A percentile compares a stretch with the other conserved stretches of the same genome.
These are phyloP conservation scores for Plasmodium coatneyi DNA, from an alignment of 169 alveolate species.

Conservation along the genomic window DNA sequence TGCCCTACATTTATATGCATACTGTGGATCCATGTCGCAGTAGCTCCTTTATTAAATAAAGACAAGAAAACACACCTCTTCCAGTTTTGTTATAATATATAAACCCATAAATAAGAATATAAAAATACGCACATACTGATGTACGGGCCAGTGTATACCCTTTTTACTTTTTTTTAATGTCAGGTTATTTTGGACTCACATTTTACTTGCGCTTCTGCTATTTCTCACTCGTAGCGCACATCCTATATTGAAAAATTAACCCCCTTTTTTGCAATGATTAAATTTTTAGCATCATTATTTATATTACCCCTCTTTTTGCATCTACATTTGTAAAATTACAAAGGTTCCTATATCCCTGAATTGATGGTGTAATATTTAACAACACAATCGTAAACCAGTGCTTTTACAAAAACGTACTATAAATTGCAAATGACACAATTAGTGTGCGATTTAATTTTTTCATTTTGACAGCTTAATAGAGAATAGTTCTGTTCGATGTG, in stretches of 20 bases:
- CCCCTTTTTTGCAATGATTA: neutral
- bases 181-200: neutral
- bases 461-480: neutral
- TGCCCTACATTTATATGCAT: neutral
- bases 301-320: neutral
- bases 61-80: neutral
- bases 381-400: neutral
- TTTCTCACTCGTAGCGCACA: neutral
- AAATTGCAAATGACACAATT: neutral
- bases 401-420: neutral
- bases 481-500: neutral
- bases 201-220: neutral
- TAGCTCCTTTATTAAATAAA: conserved; percentile 2
- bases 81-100: neutral
- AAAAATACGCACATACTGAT: neutral
- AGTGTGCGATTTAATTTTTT: neutral
- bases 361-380: neutral
- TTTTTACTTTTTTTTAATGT: neutral
- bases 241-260: neutral
- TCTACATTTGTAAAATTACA: neutral
- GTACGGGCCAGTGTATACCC: neutral
- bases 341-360: neutral
- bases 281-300: neutral
- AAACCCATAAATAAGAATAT: neutral
- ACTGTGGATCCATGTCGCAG: neutral